Evolutionary conservation across 2,329 filamentous ascomycete species (phyloP).

Genomic region (Aspergillus sojae): DNA sequence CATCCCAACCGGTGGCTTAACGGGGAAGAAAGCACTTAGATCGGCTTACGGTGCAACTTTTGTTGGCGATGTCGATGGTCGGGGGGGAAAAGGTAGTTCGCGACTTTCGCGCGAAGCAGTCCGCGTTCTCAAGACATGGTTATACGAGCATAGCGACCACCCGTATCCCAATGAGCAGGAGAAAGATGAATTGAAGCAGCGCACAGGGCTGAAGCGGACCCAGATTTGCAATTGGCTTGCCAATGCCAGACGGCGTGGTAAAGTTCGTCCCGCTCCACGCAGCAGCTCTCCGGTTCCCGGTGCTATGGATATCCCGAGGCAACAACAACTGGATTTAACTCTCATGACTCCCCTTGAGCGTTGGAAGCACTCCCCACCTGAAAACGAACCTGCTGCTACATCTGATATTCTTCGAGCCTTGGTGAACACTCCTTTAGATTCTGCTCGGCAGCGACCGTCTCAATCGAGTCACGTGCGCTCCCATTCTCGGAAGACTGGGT

Average conservation of each 20-base stretch:
- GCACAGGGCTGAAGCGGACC: constrained; percentile 77
- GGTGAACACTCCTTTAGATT: constrained; percentile 43
- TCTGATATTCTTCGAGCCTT: constrained; percentile 67
- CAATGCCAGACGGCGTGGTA: constrained; percentile 81
- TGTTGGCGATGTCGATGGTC: constrained; percentile 41
- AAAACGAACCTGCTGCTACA: constrained; percentile 68
- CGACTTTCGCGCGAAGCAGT: constrained; percentile 81
- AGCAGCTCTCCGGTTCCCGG: constrained; percentile 70
- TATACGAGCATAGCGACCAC: constrained; percentile 75
- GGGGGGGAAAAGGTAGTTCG: constrained; percentile 66
- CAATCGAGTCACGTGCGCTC: constrained; percentile 37
- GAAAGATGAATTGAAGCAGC: constrained; percentile 74
- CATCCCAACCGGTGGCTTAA: constrained; percentile 41
- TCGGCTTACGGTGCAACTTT: constrained; percentile 40
- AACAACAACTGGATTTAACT: constrained; percentile 50
- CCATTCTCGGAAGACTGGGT: constrained; percentile 43
- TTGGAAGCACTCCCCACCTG: constrained; percentile 70
- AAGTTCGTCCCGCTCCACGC: constrained; percentile 66
- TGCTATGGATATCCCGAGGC: constrained; percentile 73
- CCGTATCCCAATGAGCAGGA: constrained; percentile 89
- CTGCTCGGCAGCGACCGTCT: constrained; percentile 33
- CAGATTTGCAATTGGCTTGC: constrained; percentile 94
- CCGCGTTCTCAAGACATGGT: constrained; percentile 81
- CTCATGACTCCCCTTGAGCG: constrained; percentile 67
- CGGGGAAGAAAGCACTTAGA: constrained; percentile 44